Evolutionary conservation across 2,329 filamentous ascomycete species (phyloP), one percentile per base, ranked within the genome.

Genomic region (Knoxdaviesia proteae): DNA sequence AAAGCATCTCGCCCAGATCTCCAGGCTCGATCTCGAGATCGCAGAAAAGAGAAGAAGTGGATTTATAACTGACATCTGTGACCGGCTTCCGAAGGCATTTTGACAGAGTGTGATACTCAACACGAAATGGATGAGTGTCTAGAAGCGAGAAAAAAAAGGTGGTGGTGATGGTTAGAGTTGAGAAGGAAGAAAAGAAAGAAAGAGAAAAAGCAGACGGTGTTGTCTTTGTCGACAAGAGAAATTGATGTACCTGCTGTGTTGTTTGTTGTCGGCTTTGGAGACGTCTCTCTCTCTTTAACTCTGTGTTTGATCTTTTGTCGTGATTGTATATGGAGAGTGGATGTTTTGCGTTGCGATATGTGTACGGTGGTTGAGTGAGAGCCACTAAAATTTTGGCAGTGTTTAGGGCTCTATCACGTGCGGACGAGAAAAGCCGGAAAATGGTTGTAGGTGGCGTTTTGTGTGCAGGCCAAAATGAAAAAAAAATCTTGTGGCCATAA

Each of bases 11-110:
- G 40, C 40, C 30, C 30, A 34, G 8, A 34, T 41, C 39, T 36
- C 40, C 38, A 36, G 32, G 37, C 37, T 44, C 33, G 33, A 29
- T 38, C 34, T 39, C 34, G 43, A 40, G 31, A 42, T 44, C 42
- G 30, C 39, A 35, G 9, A 41, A 9, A 8, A 38, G 11, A 32
- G 33, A 20, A 31, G 35, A n/a, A 44, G 33, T 36, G 34, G 34
- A 44, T 10, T 37, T 30, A 29, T 9, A 50, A 82, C 82, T 82
- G 69, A 88, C 82, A 71, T 80, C 82, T 77, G 77, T 87, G 80
- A 68, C 81, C 81, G 62, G 79, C 71, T 76, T 84, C 80, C 61
- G 81, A 79, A 80, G 80, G 75, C 82, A 90, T 90, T 65, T 74
- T 86, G 78, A 68, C 66, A 66, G 61, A 57, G 45, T 49, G 45